Evolutionary conservation across 495 filamentous ascomycete species (phyloP), one percentile per base, ranked within the genome.

Genomic region (Aeminium ludgeri): DNA sequence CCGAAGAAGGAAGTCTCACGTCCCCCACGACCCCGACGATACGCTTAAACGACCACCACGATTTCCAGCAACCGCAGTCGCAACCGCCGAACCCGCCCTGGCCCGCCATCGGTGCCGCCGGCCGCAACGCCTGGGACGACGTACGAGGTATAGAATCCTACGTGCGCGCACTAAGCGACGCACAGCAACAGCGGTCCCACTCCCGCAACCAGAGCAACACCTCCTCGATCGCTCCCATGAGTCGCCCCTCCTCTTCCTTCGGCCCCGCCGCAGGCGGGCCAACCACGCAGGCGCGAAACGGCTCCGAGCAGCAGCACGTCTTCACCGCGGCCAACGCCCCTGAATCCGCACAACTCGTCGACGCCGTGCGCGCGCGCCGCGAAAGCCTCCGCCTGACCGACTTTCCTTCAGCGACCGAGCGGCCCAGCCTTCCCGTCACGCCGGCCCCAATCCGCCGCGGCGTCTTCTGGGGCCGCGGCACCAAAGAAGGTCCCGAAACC

Each of bases 391-490:
- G 64, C 46, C 59, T 92, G 17, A 92, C 83, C 19, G 82, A 92
- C 60, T 93, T 93, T 61, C 86, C 86, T 2, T 79, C 70, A 48
- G 82, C 78, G 56, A 58, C 71, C 44, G 86, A 94, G 57, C 70
- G 86, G 13, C 86, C 86, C 31, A 86, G 80, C 51, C 68, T 93
- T n/a, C 84, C 86, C 13, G 85, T 93, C 19, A 94, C 86, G 10
- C 86, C 86, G 1, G 82, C 82, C 1, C 82, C 85, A 2, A 70
- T 82, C 43, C 65, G 73, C 20, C 61, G 73, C 46, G 60, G 65
- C 33, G 63, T 54, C 28, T 66, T 69, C 45, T 73, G 65, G 62
- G 63, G 62, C 34, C 61, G 57, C 20, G 58, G 64, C 20, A 69
- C 69, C 31, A 61, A 65, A 44, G 65, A 75, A 34, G 66, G 59